phyloP scores from a whole-genome alignment of 805 yeast species.

The Candida rishiriensis region DNA sequence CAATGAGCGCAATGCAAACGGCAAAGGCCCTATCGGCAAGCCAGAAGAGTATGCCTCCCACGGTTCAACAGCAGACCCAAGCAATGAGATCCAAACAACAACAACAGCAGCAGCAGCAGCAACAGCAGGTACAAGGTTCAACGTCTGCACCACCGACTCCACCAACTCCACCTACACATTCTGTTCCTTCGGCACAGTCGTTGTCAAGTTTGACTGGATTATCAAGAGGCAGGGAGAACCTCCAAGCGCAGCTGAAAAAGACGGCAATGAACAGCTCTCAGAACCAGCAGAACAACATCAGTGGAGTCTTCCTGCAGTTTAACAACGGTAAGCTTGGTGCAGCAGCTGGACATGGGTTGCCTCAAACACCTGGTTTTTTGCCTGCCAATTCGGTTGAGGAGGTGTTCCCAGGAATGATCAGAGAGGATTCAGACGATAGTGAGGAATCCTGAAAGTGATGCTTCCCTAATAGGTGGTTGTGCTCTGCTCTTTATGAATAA shows the following conservation, averaged over 20 bases:
- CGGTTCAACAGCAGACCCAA: background rate
- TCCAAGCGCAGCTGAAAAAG: conserved; percentile 20
- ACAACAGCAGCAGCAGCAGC: background rate
- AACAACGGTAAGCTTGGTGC: conserved; percentile 1
- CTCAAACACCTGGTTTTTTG: conserved; percentile 23
- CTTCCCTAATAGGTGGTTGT: too few species aligned
- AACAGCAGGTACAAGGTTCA: background rate
- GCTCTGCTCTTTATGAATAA: too few species aligned
- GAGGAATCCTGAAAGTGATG: too few species aligned
- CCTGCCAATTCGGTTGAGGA: conserved; percentile 21
- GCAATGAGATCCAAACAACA: background rate
- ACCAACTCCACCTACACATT: conserved; percentile 1
- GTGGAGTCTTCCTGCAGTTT: conserved; percentile 13
- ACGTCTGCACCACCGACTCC: background rate
- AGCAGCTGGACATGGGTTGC: conserved; percentile 7
- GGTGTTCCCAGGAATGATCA: conserved; percentile 11
- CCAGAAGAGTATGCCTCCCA: background rate
- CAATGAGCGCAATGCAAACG: background rate
- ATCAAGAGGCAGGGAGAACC: conserved; percentile 17
- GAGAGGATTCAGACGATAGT: too few species aligned
- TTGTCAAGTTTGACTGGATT: conserved; percentile 7
- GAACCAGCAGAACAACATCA: conserved; percentile 8
- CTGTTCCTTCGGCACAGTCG: background rate
- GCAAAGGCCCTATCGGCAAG: background rate
- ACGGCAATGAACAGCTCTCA: conserved; percentile 12